Base-by-base conservation (phyloP, 306 rosid species). In the Trifolium subterraneum region DNA sequence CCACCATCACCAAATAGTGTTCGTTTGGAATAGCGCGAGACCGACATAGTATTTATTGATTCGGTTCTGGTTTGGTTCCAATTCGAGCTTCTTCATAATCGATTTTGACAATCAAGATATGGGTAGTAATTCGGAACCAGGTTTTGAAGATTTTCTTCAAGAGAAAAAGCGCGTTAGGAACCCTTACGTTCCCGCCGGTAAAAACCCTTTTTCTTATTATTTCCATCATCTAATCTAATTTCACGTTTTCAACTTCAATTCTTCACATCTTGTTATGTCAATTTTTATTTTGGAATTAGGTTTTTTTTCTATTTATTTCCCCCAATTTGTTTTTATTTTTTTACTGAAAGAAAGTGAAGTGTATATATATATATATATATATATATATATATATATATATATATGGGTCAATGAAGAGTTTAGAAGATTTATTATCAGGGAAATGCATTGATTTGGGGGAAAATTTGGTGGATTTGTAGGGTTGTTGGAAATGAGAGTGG, bases 101-200 rank as follows among this genome's bases (percentile, higher is more conserved):
- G 33, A 29, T 29, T 29, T 29, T 29, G 33, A 4, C 4, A n/a
- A n/a, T n/a, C 33, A 29, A 29, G 33, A 29, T 88, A n/a, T n/a
- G 97, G 83, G 81, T 29, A 54, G 79, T 39, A 54, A 77, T 15
- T 77, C 83, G 2, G 92, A 87, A 54, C 82, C 88, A 75, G 62
- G 69, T 55, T 79, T 82, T 52, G 93, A 88, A 33, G 93, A 87
- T 9, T 86, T 87, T 65, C 79, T 87, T 14, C 75, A 27, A 47
- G 93, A 87, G 52, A 90, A 90, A 86, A 92, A 92, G 88, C 90
- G 95, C 68, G 77, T 71, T 29, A 83, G 90, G 75, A 94, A 92
- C 90, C 97, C 99, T 78, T 44, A 77, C 1, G 99, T 95, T 18
- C 98, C 99, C 51, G 5, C 90, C 39, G 98, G 99, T 94, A 87